These are phyloP conservation scores for Diaporthe eres DNA, from an alignment of 2,329 filamentous ascomycete species.

Conservation along the genomic window DNA sequence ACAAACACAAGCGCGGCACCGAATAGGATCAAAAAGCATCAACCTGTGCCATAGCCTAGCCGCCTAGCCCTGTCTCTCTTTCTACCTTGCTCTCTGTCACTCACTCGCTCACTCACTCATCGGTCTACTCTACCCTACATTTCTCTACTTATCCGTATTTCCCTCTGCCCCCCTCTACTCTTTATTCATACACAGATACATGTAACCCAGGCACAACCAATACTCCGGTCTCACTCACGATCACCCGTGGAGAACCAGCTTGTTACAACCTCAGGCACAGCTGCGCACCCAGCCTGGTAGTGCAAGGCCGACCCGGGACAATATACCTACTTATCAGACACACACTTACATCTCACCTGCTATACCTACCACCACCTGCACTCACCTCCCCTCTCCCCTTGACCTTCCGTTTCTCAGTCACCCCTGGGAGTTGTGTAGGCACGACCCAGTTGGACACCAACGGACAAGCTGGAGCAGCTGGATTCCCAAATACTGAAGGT, in stretches of 20 bases:
- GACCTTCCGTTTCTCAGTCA: conserved; percentile 10
- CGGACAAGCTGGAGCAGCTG: conserved; percentile 40
- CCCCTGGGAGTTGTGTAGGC: conserved; percentile 26
- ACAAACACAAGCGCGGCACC: background rate
- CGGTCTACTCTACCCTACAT: background rate
- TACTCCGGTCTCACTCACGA: conserved; percentile 3
- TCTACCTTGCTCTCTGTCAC: background rate
- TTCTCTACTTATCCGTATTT: background rate
- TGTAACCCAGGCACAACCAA: conserved; percentile 6
- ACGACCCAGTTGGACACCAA: conserved; percentile 25
- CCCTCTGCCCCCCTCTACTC: background rate
- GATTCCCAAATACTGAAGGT: conserved; percentile 40
- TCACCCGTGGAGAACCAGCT: background rate
- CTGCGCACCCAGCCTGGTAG: conserved; percentile 10
- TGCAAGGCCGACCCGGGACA: conserved; percentile 16
- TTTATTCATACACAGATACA: background rate
- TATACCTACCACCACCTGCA: background rate
- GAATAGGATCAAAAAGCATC: background rate
- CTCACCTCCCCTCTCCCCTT: conserved; percentile 6
- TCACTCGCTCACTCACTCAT: background rate
- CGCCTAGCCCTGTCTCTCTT: background rate
- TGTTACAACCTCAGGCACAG: conserved; percentile 5
- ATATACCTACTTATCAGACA: conserved; percentile 14
- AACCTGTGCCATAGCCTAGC: conserved; percentile 12
- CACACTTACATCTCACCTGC: background rate